Conservation (phyloP, 23 red algal species). For the Gracilaria domingensis region DNA sequence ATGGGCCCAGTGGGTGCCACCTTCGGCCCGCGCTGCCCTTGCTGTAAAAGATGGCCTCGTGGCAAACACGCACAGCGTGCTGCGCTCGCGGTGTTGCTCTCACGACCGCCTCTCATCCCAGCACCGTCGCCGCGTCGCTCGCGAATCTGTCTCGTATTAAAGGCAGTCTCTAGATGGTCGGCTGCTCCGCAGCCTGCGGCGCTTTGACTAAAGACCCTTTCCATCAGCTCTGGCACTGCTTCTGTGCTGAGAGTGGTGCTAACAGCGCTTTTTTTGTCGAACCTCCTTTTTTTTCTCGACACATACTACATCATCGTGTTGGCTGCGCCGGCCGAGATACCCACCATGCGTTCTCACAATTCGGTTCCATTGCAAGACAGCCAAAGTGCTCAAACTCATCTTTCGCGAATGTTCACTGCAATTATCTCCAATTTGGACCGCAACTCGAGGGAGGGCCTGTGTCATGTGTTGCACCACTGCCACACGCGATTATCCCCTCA, state of each 20-base stretch:
- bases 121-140: neutral
- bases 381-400: constrained; percentile 25
- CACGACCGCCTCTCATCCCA: constrained; percentile 4
- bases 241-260: neutral
- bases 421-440: constrained; percentile 32
- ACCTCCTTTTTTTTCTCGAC: neutral
- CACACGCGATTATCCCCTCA: constrained; percentile 32
- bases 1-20: neutral
- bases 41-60: constrained; percentile 37
- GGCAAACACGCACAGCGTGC: constrained; percentile 19
- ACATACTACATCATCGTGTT: neutral
- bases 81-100: constrained; percentile 4
- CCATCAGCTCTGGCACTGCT: neutral
- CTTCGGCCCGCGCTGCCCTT: constrained; percentile 38
- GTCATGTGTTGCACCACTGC: constrained; percentile 43
- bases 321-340: neutral
- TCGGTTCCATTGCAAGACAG: neutral
- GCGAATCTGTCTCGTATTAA: neutral
- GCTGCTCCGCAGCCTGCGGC: neutral
- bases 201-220: neutral
- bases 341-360: neutral
- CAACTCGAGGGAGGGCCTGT: constrained; percentile 2
- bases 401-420: constrained; percentile 48
- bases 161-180: neutral
- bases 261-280: neutral